A percentile compares a stretch with the other conserved stretches of the same genome.
These are phyloP conservation scores for Penicillium samsonianum DNA, from an alignment of 495 filamentous ascomycete species.

Conservation along the genomic window DNA sequence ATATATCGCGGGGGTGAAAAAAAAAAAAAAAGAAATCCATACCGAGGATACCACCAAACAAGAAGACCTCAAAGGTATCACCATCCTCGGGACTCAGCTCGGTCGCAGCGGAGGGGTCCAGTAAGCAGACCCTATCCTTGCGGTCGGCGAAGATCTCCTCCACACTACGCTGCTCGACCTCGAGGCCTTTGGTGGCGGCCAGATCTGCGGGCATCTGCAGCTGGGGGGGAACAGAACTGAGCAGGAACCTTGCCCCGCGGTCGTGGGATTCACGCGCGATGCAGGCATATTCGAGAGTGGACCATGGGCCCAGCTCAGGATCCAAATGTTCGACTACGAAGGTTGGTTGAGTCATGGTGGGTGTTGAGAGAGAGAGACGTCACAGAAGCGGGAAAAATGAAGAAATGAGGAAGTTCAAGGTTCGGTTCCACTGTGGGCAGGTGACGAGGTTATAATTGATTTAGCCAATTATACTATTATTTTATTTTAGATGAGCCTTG, in stretches of 20 bases:
- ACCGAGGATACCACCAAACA: constrained; percentile 97
- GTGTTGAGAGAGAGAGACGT: constrained; percentile 5
- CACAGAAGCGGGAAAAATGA: neutral
- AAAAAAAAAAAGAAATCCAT: constrained; percentile 31
- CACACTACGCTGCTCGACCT: constrained; percentile 68
- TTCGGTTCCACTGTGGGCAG: constrained; percentile 10
- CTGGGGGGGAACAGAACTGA: constrained; percentile 75
- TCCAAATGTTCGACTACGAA: constrained; percentile 94
- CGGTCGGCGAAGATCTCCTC: constrained; percentile 71
- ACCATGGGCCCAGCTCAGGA: constrained; percentile 92
- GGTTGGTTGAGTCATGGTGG: constrained; percentile 52
- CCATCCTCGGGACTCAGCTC: constrained; percentile 85
- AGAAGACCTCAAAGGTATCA: constrained; percentile 79
- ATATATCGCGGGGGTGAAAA: neutral
- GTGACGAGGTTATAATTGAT: neutral
- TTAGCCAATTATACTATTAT: constrained; percentile 1
- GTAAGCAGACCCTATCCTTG: constrained; percentile 74
- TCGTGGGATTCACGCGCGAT: constrained; percentile 79
- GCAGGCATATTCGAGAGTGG: constrained; percentile 81
- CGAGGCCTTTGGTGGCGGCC: constrained; percentile 58
- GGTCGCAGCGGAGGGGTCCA: constrained; percentile 79
- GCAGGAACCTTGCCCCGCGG: constrained; percentile 67
- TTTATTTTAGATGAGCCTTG: neutral
- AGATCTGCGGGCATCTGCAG: constrained; percentile 69
- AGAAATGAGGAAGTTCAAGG: constrained; percentile 2